Base-by-base conservation (phyloP, 2,329 filamentous ascomycete species). In the Akanthomyces muscarius region DNA sequence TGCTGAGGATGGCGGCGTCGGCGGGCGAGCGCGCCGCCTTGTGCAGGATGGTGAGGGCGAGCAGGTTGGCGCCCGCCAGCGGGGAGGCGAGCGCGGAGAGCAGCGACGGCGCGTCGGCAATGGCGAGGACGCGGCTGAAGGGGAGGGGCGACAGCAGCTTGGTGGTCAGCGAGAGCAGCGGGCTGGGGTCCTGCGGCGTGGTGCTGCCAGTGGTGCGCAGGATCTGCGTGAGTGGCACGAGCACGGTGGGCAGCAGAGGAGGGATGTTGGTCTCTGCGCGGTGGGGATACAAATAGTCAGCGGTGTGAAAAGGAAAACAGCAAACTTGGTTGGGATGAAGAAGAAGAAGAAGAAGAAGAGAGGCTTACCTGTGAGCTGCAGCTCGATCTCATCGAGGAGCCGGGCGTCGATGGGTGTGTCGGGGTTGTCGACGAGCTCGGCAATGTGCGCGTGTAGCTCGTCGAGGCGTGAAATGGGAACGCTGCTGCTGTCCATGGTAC, bases 311-410 rank as follows among this genome's bases (percentile, higher is more conserved):
- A 30, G 3, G 25, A 7, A 55, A 64, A 21, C 21, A 21, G 21
- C 21, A 21, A 21, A 21, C 21, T 21, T 21, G 21, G 21, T 21
- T 21, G 21, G 21, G 21, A 21, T 21, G 51, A 66, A 30, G 18
- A 16, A 42, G n/a, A 41, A 41, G 33, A 38, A 38, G 13, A 41
- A 4, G 38, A 11, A 5, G 38, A 16, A 16, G 13, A 14, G 18
- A 14, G 36, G 63, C 71, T 30, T 70, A 82, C 83, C 81, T 48
- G 78, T 86, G 18, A 88, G 75, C 69, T 87, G 84, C 4, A 87
- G 78, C 68, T 84, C 81, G 51, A 87, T 80, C 68, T 85, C 75
- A 68, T 87, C 85, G 64, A 88, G 82, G 2, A 87, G 75, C 66
- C 81, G 81, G 13, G 74, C 72, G 64, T 81, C 72, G 42, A 84